A percentile compares a stretch with the other conserved stretches of the same genome.
These are phyloP conservation scores for Cydonia oblonga DNA, from an alignment of 331 rosid genomes.

Conservation along the genomic window DNA sequence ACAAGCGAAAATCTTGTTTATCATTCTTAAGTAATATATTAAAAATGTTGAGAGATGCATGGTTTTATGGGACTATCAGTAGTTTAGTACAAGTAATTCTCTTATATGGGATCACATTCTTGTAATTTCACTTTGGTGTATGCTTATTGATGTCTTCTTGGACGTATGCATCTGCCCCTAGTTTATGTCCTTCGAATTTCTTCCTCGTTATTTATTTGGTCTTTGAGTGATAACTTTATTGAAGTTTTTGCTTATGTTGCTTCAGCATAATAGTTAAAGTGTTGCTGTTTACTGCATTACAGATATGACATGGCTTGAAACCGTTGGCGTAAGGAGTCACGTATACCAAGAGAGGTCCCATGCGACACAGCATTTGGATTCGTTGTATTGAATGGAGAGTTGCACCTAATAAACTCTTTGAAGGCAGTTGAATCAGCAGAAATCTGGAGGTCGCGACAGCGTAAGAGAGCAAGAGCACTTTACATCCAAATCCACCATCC, in stretches of 20 bases:
- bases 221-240: background rate
- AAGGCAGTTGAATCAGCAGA: constrained; percentile 23
- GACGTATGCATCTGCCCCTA: background rate
- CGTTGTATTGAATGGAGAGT: constrained; percentile 43
- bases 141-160: background rate
- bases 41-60: background rate
- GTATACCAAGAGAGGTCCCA: constrained; percentile 46
- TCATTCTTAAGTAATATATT: background rate
- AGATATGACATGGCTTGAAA: constrained; percentile 64
- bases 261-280: background rate
- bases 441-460: constrained; percentile 36
- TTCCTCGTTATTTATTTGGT: background rate
- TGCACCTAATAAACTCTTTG: constrained; percentile 41
- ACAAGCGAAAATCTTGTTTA: background rate
- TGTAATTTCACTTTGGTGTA: background rate
- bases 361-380: constrained; percentile 37
- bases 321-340: constrained; percentile 52
- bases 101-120: background rate
- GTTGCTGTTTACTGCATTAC: too few species aligned
- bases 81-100: background rate
- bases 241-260: background rate
- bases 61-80: background rate
- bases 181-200: background rate
- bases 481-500: constrained; percentile 64
- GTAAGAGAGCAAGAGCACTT: constrained; percentile 17